Evolutionary conservation across 129 eudicot genomes (phyloP).

Genomic region (Centaurea solstitialis): DNA sequence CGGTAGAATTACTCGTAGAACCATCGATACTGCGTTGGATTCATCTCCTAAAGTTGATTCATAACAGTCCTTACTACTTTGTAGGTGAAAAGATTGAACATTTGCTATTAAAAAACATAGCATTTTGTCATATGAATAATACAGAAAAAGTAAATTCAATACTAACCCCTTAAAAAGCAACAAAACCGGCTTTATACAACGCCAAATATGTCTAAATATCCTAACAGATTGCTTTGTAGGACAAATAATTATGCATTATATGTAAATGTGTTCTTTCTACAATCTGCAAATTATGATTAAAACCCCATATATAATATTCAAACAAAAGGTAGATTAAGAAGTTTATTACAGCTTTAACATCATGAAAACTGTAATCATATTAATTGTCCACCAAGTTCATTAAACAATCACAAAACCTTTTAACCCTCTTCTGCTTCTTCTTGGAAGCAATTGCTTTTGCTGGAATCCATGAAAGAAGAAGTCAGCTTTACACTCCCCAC

Average conservation of each 20-base stretch:
- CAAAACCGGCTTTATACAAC: background rate
- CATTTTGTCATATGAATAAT: slow-evolving; percentile 4
- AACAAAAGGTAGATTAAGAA: background rate
- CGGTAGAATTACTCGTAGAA: slow-evolving; percentile 63
- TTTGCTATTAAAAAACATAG: slow-evolving; percentile 55
- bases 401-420: slow-evolving; percentile 53
- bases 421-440: slow-evolving; percentile 44
- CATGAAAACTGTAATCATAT: slow-evolving; percentile 78
- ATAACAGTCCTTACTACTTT: slow-evolving; percentile 83
- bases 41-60: slow-evolving; percentile 84
- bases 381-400: slow-evolving; percentile 79
- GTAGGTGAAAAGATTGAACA: slow-evolving; percentile 78
- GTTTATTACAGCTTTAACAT: slow-evolving; percentile 68
- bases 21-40: slow-evolving; percentile 78
- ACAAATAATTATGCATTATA: background rate
- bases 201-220: background rate
- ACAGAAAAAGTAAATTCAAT: background rate
- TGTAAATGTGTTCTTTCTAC: background rate
- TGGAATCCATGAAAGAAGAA: slow-evolving; percentile 56
- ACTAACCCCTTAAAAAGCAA: background rate
- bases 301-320: background rate
- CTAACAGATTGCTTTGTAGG: background rate
- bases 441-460: slow-evolving; percentile 36
- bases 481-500: slow-evolving; percentile 55
- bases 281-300: background rate